Evolutionary conservation across 1,139 yeast species (phyloP).

Genomic region (Blastobotrys proliferans): DNA sequence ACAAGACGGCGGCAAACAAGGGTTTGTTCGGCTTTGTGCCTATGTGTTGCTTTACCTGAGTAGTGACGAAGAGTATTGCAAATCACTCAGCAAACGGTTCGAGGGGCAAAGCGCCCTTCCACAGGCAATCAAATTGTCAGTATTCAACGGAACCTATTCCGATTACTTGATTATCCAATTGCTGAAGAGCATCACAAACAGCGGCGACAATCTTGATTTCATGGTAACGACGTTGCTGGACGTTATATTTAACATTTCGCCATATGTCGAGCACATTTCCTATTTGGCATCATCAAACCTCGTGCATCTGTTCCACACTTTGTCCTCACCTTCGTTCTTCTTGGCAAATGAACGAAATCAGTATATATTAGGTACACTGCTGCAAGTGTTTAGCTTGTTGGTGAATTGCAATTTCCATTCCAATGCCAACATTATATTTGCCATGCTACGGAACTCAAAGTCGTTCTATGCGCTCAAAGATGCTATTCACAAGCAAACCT

Average conservation of each 20-base stretch:
- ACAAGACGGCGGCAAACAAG: conserved; percentile 40
- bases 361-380: conserved; percentile 45
- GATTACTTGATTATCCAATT: conserved; percentile 33
- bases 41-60: conserved; percentile 60
- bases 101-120: conserved; percentile 32
- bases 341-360: conserved; percentile 47
- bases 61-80: conserved; percentile 40
- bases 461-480: conserved; percentile 23
- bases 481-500: conserved; percentile 12
- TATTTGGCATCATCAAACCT: conserved; percentile 57
- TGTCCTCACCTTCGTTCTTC: conserved; percentile 44
- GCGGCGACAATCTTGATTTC: conserved; percentile 19
- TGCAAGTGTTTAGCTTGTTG: conserved; percentile 28
- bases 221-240: conserved; percentile 32
- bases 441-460: conserved; percentile 29
- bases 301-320: conserved; percentile 48
- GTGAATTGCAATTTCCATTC: conserved; percentile 30
- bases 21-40: conserved; percentile 54
- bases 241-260: conserved; percentile 34
- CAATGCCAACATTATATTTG: conserved; percentile 32
- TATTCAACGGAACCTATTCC: conserved; percentile 33
- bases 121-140: conserved; percentile 26
- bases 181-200: conserved; percentile 24
- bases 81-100: conserved; percentile 27
- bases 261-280: conserved; percentile 38